Evolutionary conservation across 768 basidiomycete species (phyloP), one percentile per base, ranked within the genome.

Genomic region (Termitomyces sp.): DNA sequence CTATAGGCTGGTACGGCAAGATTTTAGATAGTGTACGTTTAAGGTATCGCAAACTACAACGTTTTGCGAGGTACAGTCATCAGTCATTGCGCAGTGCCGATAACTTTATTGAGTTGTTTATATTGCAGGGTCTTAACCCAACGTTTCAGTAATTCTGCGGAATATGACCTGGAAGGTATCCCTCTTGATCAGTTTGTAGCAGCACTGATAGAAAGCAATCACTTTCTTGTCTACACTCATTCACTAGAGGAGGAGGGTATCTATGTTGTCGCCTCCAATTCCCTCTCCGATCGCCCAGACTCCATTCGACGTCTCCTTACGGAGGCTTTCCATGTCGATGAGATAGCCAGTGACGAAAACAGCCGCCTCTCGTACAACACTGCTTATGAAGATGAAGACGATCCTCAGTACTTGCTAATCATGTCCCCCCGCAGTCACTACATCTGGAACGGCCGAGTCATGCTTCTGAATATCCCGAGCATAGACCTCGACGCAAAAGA

Each of bases 141-240:
- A 64, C 84, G 92, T 48, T 95, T 95, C 75, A 90, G 90, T 66
- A 97, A 95, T 70, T 91, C 94, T 6, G 90, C 93, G 0, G 94
- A 97, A 69, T 98, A 95, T 66, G 82, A 77, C 58, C 78, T 98
- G 33, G 89, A 92, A 58, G 78, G 84, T 55, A 74, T 87, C 38
- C 78, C 87, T 44, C 75, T 95, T 58, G 88, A 90, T 53, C 77
- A 79, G n/a, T 90, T 96, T 70, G 89, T 98, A 54, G 76, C 84
- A 24, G 78, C 81, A 12, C 79, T 99, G 8, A 85, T 90, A 22
- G 83, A 87, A 33, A 87, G 92, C 7, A 93, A 91, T 61, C 95
- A 98, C 69, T 88, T 94, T 72, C 84, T 99, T 57, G 91, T 99
- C 46, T 96, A 97, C 71, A 97, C 96, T 1, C 83, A 87, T 54